Conservation (phyloP, 441 rosid genomes). For the Croton setiger region DNA sequence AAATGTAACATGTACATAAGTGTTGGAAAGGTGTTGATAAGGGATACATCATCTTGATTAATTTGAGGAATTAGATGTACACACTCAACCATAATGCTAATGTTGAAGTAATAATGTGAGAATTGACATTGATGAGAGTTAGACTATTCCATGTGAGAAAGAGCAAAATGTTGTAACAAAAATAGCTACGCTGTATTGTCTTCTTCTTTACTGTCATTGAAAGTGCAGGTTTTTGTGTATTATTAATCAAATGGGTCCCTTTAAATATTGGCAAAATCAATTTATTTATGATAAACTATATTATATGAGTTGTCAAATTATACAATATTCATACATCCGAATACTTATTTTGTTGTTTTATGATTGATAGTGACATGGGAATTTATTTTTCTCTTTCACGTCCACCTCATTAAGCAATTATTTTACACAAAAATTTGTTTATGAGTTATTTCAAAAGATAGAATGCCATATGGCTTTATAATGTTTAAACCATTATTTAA, state of each 20-base stretch:
- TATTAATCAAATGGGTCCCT: not conserved
- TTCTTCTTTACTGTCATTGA: not conserved
- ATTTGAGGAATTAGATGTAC: no score
- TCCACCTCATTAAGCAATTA: not conserved
- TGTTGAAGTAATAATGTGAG: no score
- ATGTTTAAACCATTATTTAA: no score
- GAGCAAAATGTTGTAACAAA: not conserved
- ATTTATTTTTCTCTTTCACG: not conserved
- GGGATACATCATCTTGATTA: no score
- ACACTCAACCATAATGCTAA: no score
- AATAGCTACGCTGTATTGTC: slow-evolving; percentile 6
- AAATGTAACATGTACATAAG: no score
- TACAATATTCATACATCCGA: not conserved
- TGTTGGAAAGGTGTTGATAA: no score
- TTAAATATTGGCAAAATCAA: not conserved
- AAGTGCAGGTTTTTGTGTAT: not conserved
- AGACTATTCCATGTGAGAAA: not conserved
- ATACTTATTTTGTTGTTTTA: not conserved
- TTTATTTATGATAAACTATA: not conserved
- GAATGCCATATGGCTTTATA: no score
- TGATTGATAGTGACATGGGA: not conserved
- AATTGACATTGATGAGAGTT: not conserved
- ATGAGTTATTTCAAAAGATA: no score
- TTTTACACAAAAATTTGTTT: not conserved
- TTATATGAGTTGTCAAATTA: slow-evolving; percentile 5